These are phyloP conservation scores for Musa troglodytarum DNA, from an alignment of 176 grass and related monocot species.

Conservation along the genomic window DNA sequence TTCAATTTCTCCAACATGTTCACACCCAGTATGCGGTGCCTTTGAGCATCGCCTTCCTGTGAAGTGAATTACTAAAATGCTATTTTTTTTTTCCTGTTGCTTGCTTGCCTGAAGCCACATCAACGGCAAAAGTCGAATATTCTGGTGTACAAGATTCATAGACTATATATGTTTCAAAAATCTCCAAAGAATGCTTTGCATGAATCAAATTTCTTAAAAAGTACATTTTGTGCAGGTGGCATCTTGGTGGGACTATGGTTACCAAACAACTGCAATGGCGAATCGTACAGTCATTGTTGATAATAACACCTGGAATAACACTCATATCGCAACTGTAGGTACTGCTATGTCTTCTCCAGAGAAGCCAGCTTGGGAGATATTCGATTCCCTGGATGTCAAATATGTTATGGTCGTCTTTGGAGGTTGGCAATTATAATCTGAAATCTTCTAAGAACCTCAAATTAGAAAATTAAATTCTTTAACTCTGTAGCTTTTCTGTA, in stretches of 20 bases:
- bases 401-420: conserved; percentile 98
- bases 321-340: conserved; percentile 97
- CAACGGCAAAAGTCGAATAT: not conserved
- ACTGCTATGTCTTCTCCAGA: conserved; percentile 99
- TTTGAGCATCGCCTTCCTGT: too few relatives aligned
- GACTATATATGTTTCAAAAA: not conserved
- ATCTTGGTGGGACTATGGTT: conserved; percentile 99
- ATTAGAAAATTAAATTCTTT: not conserved
- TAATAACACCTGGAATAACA: conserved; percentile 99
- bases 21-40: too few relatives aligned
- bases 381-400: conserved; percentile 97
- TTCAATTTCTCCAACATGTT: too few relatives aligned
- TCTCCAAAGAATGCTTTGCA: not conserved
- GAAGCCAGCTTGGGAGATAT: conserved; percentile 98
- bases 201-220: not conserved
- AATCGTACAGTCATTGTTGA: conserved; percentile 98
- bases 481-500: conserved; percentile 16
- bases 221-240: conserved; percentile 51
- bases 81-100: too few relatives aligned
- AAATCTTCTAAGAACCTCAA: not conserved
- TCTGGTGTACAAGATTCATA: not conserved
- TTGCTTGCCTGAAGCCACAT: too few relatives aligned
- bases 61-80: too few relatives aligned
- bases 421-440: conserved; percentile 37
- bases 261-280: conserved; percentile 99